phyloP scores from a whole-genome alignment of 208 protist species.

The Wallacemonas sp. region DNA sequence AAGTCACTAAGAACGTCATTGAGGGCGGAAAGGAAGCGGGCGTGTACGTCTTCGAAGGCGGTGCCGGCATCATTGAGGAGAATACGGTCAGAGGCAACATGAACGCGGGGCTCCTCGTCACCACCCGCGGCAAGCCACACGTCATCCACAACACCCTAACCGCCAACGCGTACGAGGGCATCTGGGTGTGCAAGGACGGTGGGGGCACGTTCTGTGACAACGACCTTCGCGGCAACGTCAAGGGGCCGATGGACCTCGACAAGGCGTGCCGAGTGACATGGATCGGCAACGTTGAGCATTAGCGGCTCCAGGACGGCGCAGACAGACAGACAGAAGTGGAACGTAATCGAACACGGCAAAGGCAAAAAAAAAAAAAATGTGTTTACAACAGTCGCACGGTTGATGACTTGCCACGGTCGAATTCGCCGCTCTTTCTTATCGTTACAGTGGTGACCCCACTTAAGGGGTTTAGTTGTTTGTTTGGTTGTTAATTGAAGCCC shows the following conservation, averaged over 20 bases:
- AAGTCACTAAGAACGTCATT: slow-evolving; percentile 71
- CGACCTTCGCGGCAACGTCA: slow-evolving; percentile 78
- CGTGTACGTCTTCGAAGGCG: slow-evolving; percentile 85
- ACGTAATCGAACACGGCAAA: neutral
- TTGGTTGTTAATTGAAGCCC: no score
- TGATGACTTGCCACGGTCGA: no score
- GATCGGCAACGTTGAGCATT: slow-evolving; percentile 60
- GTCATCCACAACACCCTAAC: slow-evolving; percentile 72
- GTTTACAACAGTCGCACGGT: no score
- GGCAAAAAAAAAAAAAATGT: neutral
- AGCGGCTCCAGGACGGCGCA: neutral
- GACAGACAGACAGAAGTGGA: neutral
- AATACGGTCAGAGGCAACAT: slow-evolving; percentile 68
- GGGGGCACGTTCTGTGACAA: slow-evolving; percentile 77
- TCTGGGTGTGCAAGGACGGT: slow-evolving; percentile 88
- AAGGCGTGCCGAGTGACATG: slow-evolving; percentile 45
- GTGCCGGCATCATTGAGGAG: slow-evolving; percentile 70
- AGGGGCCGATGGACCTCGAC: slow-evolving; percentile 78
- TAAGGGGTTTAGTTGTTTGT: no score
- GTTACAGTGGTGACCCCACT: no score
- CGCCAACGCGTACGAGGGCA: slow-evolving; percentile 82
- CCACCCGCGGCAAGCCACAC: slow-evolving; percentile 57
- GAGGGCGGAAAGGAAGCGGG: slow-evolving; percentile 79
- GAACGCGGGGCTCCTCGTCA: slow-evolving; percentile 87
- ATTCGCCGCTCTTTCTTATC: no score